These are phyloP conservation scores for Excoecaria agallocha DNA, from an alignment of 345 rosid species.

Conservation along the genomic window DNA sequence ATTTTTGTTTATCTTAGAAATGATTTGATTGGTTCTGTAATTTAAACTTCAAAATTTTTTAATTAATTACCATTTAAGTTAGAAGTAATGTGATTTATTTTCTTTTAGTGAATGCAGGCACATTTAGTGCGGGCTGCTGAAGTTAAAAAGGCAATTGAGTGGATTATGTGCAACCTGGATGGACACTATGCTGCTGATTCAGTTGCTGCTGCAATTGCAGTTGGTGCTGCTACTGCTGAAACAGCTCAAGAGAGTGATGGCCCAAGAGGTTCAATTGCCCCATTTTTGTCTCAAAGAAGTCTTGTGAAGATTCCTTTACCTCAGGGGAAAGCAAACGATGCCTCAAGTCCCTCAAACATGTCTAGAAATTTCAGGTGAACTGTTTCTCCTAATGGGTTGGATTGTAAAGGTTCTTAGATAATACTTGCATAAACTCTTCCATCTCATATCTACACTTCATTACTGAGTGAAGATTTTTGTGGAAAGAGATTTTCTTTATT, in stretches of 20 bases:
- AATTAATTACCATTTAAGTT: slow-evolving; percentile 31
- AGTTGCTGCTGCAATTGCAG: slow-evolving; percentile 82
- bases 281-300: slow-evolving; percentile 46
- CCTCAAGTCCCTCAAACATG: slow-evolving; percentile 52
- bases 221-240: slow-evolving; percentile 79
- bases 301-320: slow-evolving; percentile 43
- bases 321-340: slow-evolving; percentile 61
- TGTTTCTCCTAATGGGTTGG: slow-evolving; percentile 4
- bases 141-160: slow-evolving; percentile 94
- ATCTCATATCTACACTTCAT: neutral
- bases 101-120: slow-evolving; percentile 99
- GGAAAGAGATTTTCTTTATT: too few species aligned
- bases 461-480: too few species aligned
- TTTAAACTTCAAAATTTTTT: slow-evolving; percentile 3
- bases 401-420: neutral
- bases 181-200: slow-evolving; percentile 90
- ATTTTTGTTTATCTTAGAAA: neutral
- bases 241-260: slow-evolving; percentile 57
- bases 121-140: slow-evolving; percentile 92
- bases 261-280: slow-evolving; percentile 40
- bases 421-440: neutral
- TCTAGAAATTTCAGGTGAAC: slow-evolving; percentile 86
- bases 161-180: slow-evolving; percentile 90
- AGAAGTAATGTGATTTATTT: slow-evolving; percentile 85
- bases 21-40: neutral